Evolutionary conservation across 768 basidiomycete genomes (phyloP).

Genomic region (Multifurca ochricompacta): DNA sequence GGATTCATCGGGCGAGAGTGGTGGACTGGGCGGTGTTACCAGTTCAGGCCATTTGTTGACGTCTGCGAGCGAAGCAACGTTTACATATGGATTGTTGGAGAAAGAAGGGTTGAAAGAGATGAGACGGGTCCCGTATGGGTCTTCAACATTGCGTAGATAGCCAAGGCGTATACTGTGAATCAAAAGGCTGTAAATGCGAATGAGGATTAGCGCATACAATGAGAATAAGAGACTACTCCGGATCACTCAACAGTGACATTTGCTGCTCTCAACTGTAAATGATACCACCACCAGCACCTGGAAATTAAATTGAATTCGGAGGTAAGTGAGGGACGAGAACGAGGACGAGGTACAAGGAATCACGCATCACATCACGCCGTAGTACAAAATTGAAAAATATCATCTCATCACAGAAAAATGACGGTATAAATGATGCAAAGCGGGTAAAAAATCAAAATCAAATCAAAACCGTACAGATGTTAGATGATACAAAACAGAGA

Average conservation of each 20-base stretch:
- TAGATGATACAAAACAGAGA: background rate
- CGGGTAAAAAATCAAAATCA: background rate
- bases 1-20: conserved; percentile 62
- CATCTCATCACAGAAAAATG: background rate
- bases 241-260: conserved; percentile 22
- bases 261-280: too few relatives aligned
- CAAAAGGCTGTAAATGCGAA: conserved; percentile 42
- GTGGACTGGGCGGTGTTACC: conserved; percentile 57
- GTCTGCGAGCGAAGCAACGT: conserved; percentile 74
- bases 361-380: background rate
- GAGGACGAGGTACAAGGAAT: too few relatives aligned
- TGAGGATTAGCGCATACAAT: background rate
- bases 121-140: conserved; percentile 75
- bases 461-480: background rate
- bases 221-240: conserved; percentile 11
- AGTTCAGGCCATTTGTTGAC: conserved; percentile 81
- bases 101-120: conserved; percentile 75
- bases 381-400: background rate
- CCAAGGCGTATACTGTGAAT: conserved; percentile 81
- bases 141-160: conserved; percentile 83
- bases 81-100: conserved; percentile 75
- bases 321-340: too few relatives aligned
- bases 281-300: too few relatives aligned
- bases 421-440: background rate
- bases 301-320: too few relatives aligned